Evolutionary conservation across 2,329 filamentous ascomycete genomes (phyloP), one percentile per base, ranked within the genome.

Genomic region (Colletotrichum salicis): DNA sequence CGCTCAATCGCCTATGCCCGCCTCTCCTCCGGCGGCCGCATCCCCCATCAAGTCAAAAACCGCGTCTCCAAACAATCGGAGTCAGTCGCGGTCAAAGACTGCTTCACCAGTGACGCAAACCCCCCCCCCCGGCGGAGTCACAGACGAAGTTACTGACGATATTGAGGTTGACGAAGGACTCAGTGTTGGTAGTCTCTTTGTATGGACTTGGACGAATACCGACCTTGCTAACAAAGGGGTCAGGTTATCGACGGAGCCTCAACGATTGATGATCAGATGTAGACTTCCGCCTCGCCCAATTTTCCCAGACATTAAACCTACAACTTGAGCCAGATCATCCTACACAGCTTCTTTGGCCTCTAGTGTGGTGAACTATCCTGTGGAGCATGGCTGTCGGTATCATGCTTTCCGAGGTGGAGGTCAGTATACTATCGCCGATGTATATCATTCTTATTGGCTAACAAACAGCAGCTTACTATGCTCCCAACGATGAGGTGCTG

Each of bases 311-410:
- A n/a, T n/a, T 5, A 45, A 8, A 45, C 41, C n/a, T 7, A 48
- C 41, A n/a, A 10, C 15, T 7, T 7, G 37, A 41, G 13, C 13
- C 13, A 48, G 41, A 11, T 48, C 41, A 48, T 48, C 41, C 41
- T 48, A 48, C 3, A 48, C 41, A n/a, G 41, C 41, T 48, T 48
- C 41, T 15, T n/a, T 48, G 3, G 41, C 2, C 31, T 72, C 61
- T 1, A 72, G 60, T 15, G 62, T 55, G 29, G 27, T 64, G 5
- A 7, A 66, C 11, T 72, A 70, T 41, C 48, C 67, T 2, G 58
- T 35, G 11, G 55, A 70, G 22, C 63, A 74, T n/a, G 67, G 67
- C 1, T 64, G 67, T 4, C 69, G 61, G 1, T 71, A 69, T 24
- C 71, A 74, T 15, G 65, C 60, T 1, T 75, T 62, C 22, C 55